These are phyloP conservation scores for Gremmenia infestans DNA, from an alignment of 2,329 filamentous ascomycete genomes.

Conservation along the genomic window DNA sequence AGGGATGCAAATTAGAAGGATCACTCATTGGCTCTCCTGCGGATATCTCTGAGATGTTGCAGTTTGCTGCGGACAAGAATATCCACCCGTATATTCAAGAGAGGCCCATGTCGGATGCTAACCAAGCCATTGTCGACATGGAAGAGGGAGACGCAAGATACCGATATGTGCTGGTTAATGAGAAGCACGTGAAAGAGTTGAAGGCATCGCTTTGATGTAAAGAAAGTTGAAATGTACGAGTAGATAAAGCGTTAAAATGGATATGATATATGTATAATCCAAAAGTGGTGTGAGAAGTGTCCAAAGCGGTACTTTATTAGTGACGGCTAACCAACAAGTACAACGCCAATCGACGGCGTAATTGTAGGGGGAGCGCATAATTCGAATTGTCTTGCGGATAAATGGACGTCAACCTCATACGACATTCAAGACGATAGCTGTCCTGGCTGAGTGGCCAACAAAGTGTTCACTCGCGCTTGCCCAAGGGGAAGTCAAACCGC, in stretches of 20 bases:
- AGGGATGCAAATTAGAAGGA: slow-evolving; percentile 46
- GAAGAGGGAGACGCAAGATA: slow-evolving; percentile 50
- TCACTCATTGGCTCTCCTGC: slow-evolving; percentile 34
- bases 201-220: not conserved
- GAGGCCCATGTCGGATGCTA: slow-evolving; percentile 52
- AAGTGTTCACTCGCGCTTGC: too few relatives aligned
- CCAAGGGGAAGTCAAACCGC: too few relatives aligned
- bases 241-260: slow-evolving; percentile 1
- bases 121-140: slow-evolving; percentile 53
- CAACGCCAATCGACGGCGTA: too few relatives aligned
- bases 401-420: too few relatives aligned
- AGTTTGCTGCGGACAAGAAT: slow-evolving; percentile 53
- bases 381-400: too few relatives aligned
- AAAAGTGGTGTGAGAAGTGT: not conserved
- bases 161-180: slow-evolving; percentile 44
- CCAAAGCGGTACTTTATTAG: too few relatives aligned
- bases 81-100: slow-evolving; percentile 54
- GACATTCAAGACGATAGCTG: too few relatives aligned
- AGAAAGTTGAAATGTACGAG: slow-evolving; percentile 22
- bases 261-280: not conserved
- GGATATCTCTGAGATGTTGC: slow-evolving; percentile 58
- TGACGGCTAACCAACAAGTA: too few relatives aligned
- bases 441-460: too few relatives aligned
- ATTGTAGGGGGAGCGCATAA: too few relatives aligned
- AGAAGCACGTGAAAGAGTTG: slow-evolving; percentile 25